These are phyloP conservation scores for Fusarium pseudonygamai DNA, from an alignment of 2,329 filamentous ascomycete species.

Conservation along the genomic window DNA sequence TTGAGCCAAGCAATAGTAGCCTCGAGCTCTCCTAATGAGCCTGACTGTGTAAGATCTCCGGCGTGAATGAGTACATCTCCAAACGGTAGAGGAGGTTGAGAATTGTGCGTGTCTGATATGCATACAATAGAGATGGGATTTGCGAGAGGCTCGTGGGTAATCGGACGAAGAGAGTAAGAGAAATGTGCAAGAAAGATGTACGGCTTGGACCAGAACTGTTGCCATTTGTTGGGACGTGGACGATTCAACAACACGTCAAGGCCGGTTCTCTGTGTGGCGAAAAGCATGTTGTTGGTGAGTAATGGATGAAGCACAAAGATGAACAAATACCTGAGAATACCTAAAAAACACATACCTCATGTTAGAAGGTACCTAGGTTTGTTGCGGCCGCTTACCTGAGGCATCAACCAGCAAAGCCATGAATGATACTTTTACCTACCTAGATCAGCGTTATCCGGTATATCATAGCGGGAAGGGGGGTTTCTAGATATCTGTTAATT, in stretches of 20 bases:
- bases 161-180: not conserved
- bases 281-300: conserved; percentile 1
- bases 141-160: not conserved
- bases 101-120: conserved; percentile 58
- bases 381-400: not conserved
- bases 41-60: conserved; percentile 58
- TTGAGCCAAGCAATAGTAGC: conserved; percentile 54
- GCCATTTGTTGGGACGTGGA: conserved; percentile 2
- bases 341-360: not conserved
- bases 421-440: not conserved
- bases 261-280: not conserved
- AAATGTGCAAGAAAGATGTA: conserved; percentile 4
- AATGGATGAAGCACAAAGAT: not conserved
- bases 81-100: conserved; percentile 47
- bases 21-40: conserved; percentile 53
- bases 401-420: not conserved
- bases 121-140: conserved; percentile 48
- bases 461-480: too few relatives aligned
- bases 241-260: conserved; percentile 9
- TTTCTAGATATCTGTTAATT: too few relatives aligned
- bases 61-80: conserved; percentile 60
- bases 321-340: not conserved
- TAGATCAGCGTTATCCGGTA: too few relatives aligned
- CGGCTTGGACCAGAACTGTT: conserved; percentile 8
- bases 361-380: not conserved